These are phyloP conservation scores for Debaryomycetaceae sp. DNA, from an alignment of 1,139 yeast genomes.

Conservation along the genomic window DNA sequence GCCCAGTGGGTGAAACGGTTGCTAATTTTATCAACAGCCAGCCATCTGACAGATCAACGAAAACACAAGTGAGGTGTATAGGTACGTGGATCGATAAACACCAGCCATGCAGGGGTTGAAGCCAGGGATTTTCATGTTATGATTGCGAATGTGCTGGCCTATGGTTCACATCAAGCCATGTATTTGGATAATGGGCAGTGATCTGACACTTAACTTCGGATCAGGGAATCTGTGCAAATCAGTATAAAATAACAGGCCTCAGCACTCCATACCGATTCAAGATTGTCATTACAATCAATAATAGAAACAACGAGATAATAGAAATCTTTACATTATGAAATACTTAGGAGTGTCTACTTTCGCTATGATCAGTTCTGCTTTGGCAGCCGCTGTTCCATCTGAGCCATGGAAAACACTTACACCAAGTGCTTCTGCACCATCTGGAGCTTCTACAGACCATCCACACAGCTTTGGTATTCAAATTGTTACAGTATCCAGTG, in stretches of 20 bases:
- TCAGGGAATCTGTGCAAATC: background rate
- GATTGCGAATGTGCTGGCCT: background rate
- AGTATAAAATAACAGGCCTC: background rate
- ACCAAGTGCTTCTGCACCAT: slow-evolving; percentile 50
- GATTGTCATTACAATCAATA: background rate
- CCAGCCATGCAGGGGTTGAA: no score
- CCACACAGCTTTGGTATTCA: slow-evolving; percentile 66
- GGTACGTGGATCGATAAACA: no score
- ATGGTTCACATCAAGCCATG: background rate
- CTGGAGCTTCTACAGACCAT: slow-evolving; percentile 63
- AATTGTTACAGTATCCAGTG: slow-evolving; percentile 44
- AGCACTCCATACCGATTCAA: background rate
- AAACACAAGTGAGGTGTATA: no score
- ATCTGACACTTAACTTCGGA: background rate
- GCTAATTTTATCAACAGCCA: background rate
- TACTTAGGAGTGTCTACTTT: slow-evolving; percentile 23
- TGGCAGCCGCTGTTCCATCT: slow-evolving; percentile 66
- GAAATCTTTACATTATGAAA: slow-evolving; percentile 18
- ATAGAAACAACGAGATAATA: background rate
- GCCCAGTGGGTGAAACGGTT: background rate
- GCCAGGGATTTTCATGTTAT: background rate
- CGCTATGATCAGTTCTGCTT: slow-evolving; percentile 43
- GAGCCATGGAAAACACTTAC: slow-evolving; percentile 75
- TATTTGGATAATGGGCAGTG: background rate
- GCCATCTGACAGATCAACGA: background rate